Conservation (phyloP, 768 basidiomycete genomes). For the Candolleomyces efflorescens region DNA sequence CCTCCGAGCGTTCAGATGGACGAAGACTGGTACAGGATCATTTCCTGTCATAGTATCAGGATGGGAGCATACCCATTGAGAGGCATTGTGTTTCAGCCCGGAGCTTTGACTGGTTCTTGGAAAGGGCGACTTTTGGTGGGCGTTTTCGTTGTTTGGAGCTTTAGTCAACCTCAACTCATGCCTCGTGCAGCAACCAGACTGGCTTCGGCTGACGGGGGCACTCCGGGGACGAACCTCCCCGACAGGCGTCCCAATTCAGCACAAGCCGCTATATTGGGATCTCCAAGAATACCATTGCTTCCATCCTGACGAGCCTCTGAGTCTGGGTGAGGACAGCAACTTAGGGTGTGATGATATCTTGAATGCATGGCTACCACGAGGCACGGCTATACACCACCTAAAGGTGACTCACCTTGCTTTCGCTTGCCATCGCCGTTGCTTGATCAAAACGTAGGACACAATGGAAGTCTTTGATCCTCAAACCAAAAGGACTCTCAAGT, state of each 20-base stretch:
- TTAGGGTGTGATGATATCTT: slow-evolving; percentile 38
- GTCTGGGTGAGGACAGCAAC: slow-evolving; percentile 26
- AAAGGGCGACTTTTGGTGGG: slow-evolving; percentile 43
- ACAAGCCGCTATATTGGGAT: slow-evolving; percentile 35
- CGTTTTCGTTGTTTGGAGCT: background rate
- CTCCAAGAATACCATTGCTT: slow-evolving; percentile 47
- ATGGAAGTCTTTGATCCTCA: slow-evolving; percentile 38
- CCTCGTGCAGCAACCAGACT: slow-evolving; percentile 15
- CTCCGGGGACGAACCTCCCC: slow-evolving; percentile 19
- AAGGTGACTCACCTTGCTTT: slow-evolving; percentile 23
- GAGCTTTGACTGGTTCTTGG: slow-evolving; percentile 43
- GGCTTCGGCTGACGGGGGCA: slow-evolving; percentile 16
- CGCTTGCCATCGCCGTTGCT: background rate
- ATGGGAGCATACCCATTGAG: slow-evolving; percentile 30
- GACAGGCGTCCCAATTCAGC: slow-evolving; percentile 20
- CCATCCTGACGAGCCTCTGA: slow-evolving; percentile 30
- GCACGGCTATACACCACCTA: slow-evolving; percentile 25
- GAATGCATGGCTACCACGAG: slow-evolving; percentile 45
- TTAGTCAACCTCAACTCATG: background rate
- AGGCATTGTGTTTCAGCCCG: slow-evolving; percentile 38
- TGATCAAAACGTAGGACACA: slow-evolving; percentile 28
- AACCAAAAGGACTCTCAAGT: slow-evolving; percentile 34
- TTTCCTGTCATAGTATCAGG: slow-evolving; percentile 37
- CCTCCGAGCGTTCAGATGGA: slow-evolving; percentile 31
- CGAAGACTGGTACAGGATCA: slow-evolving; percentile 45